Evolutionary conservation across 768 basidiomycete species (phyloP).

Genomic region (Boletus vermiculosoides): DNA sequence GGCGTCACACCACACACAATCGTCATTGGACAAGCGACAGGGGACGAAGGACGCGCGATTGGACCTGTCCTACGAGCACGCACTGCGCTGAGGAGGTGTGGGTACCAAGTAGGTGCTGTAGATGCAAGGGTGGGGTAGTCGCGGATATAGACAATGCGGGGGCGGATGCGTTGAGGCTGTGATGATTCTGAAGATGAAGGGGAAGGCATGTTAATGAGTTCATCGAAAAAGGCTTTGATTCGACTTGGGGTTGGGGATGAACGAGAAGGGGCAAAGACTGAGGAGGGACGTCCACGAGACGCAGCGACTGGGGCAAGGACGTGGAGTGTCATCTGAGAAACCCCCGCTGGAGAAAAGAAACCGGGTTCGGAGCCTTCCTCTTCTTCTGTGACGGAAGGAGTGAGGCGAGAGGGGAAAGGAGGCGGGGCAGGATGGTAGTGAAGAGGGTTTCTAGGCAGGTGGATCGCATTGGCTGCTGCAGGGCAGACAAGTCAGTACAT

Average conservation of each 20-base stretch:
- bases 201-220: constrained; percentile 64
- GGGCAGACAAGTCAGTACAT: constrained; percentile 7
- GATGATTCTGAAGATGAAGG: constrained; percentile 26
- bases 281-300: constrained; percentile 35
- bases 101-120: constrained; percentile 76
- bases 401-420: constrained; percentile 28
- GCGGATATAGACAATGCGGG: constrained; percentile 81
- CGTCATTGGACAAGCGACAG: constrained; percentile 66
- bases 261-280: constrained; percentile 38
- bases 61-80: constrained; percentile 69
- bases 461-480: constrained; percentile 65
- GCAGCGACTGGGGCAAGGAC: constrained; percentile 37
- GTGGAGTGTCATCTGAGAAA: constrained; percentile 48
- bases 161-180: constrained; percentile 36
- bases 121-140: constrained; percentile 76
- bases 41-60: constrained; percentile 56
- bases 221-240: constrained; percentile 72
- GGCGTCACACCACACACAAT: constrained; percentile 90
- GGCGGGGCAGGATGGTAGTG: constrained; percentile 50
- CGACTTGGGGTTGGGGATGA: constrained; percentile 50
- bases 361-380: constrained; percentile 51
- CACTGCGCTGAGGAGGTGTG: constrained; percentile 76
- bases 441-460: constrained; percentile 72
- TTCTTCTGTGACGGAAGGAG: constrained; percentile 34
- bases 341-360: constrained; percentile 35